A percentile compares a stretch with the other conserved stretches of the same genome.
These are phyloP conservation scores for Kitagawia praeruptora DNA, from an alignment of 129 eudicot species.

Conservation along the genomic window DNA sequence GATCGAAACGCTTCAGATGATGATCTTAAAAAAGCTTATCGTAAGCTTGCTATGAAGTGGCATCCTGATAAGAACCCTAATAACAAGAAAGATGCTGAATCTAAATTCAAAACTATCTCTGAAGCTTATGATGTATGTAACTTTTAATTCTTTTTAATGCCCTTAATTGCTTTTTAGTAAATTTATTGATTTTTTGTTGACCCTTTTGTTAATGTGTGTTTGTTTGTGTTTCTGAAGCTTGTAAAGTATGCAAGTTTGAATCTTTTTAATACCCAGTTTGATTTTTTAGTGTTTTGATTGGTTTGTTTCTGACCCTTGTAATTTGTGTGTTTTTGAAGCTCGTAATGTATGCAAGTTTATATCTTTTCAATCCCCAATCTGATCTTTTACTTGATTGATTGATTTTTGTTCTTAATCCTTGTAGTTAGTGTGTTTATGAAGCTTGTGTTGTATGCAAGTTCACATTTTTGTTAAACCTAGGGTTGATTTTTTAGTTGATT, in stretches of 20 bases:
- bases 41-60: constrained; percentile 81
- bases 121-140: constrained; percentile 80
- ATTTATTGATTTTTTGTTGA: not conserved
- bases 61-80: constrained; percentile 76
- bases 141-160: not conserved
- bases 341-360: not conserved
- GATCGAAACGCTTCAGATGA: constrained; percentile 67
- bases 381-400: not conserved
- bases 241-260: not conserved
- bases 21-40: constrained; percentile 76
- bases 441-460: not conserved
- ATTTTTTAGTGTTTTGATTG: not conserved
- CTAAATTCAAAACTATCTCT: constrained; percentile 81
- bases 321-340: not conserved
- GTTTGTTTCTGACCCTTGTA: not conserved
- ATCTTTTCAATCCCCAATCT: not conserved
- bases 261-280: not conserved
- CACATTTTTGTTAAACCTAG: not conserved
- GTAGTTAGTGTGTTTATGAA: not conserved
- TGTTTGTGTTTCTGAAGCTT: not conserved
- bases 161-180: not conserved
- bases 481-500: not conserved
- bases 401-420: not conserved
- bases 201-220: not conserved
- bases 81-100: constrained; percentile 78